These are phyloP conservation scores for Coemansia sp. DNA, from an alignment of 192 early-diverging fungal genomes.

Conservation along the genomic window DNA sequence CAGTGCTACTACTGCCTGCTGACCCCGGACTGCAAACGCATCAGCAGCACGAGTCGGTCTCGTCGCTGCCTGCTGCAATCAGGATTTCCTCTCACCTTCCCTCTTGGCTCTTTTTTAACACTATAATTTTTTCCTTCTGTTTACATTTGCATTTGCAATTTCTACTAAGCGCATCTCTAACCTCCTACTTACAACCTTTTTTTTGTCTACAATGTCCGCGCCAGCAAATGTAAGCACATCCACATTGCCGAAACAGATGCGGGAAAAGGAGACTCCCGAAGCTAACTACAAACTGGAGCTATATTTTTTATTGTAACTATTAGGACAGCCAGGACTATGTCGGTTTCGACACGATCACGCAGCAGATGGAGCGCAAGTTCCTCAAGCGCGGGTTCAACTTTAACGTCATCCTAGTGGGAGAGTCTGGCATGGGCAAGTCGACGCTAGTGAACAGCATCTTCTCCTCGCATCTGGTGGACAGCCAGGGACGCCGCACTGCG, in stretches of 20 bases:
- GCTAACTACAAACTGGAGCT: not conserved
- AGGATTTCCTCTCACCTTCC: not conserved
- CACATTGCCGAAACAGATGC: not conserved
- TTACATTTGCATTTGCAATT: slow-evolving; percentile 23
- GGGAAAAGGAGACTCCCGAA: not conserved
- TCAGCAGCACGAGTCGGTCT: not conserved
- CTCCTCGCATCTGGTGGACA: slow-evolving; percentile 92
- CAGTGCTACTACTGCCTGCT: slow-evolving; percentile 12
- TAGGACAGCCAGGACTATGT: slow-evolving; percentile 88
- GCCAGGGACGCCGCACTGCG: slow-evolving; percentile 80
- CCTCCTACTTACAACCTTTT: not conserved
- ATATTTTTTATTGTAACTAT: slow-evolving; percentile 14
- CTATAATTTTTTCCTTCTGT: slow-evolving; percentile 8
- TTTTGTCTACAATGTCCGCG: slow-evolving; percentile 23
- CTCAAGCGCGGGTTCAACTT: slow-evolving; percentile 97
- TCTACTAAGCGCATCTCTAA: slow-evolving; percentile 1
- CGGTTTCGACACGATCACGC: slow-evolving; percentile 96
- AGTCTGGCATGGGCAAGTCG: slow-evolving; percentile 96
- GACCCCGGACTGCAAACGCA: slow-evolving; percentile 4
- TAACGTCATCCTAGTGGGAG: slow-evolving; percentile 98
- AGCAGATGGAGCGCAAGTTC: slow-evolving; percentile 97
- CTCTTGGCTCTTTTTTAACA: slow-evolving; percentile 9
- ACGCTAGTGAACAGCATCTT: slow-evolving; percentile 99
- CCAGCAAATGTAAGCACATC: slow-evolving; percentile 32
- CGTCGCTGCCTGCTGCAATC: slow-evolving; percentile 1